These are phyloP conservation scores for Linnemannia elongata DNA, from an alignment of 192 early-diverging fungal genomes.

Conservation along the genomic window DNA sequence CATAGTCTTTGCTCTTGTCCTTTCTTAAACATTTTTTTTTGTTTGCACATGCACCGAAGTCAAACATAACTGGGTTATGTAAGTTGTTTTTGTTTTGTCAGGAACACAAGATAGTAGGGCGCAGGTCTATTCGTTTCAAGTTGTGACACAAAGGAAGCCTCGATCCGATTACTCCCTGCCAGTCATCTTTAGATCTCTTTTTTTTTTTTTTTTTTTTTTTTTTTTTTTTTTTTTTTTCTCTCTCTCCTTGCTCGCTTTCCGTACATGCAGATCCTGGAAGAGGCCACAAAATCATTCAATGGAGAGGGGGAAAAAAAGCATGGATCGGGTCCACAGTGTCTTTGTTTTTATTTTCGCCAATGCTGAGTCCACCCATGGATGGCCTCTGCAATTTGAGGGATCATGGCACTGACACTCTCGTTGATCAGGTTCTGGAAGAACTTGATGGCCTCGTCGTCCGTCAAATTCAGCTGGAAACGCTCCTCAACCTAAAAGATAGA, in stretches of 20 bases:
- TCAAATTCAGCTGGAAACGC: slow-evolving; percentile 93
- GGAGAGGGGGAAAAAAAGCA: background rate
- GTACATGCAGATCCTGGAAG: background rate
- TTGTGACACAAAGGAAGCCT: no score
- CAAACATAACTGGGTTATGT: background rate
- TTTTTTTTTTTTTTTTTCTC: background rate
- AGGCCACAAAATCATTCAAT: background rate
- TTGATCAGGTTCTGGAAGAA: slow-evolving; percentile 93
- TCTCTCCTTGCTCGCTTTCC: background rate
- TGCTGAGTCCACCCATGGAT: slow-evolving; percentile 98
- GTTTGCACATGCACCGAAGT: background rate
- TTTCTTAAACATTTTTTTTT: background rate
- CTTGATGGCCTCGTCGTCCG: slow-evolving; percentile 94
- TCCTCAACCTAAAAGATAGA: slow-evolving; percentile 87
- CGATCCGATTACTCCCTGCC: no score
- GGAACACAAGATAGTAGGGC: background rate
- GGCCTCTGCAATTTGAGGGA: slow-evolving; percentile 98
- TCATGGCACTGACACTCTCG: slow-evolving; percentile 94
- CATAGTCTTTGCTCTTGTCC: background rate
- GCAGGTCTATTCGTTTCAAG: background rate
- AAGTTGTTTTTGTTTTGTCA: background rate
- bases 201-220: background rate
- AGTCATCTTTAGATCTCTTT: background rate
- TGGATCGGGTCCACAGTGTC: background rate
- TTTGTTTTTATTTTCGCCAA: slow-evolving; percentile 66